Percentiles rank a stretch among this genome's conserved stretches.
Conservation (phyloP, 345 rosid species). For the Boechera retrofracta region DNA sequence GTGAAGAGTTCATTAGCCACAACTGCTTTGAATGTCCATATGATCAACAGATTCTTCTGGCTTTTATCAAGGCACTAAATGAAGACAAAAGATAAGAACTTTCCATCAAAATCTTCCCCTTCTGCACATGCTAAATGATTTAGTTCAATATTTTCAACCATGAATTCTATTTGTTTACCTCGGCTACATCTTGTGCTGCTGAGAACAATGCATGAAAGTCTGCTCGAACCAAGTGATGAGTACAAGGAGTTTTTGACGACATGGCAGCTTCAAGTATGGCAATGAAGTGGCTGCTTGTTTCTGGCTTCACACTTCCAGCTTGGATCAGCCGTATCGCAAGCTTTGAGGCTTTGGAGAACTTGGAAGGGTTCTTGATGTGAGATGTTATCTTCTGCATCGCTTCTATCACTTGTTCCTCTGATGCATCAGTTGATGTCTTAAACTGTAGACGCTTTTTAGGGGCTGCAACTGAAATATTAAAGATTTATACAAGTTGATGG, state of each 20-base stretch:
- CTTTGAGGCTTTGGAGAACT: conserved; percentile 90
- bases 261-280: conserved; percentile 87
- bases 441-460: conserved; percentile 76
- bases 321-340: conserved; percentile 85
- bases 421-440: conserved; percentile 88
- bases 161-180: conserved; percentile 50
- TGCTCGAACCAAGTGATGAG: conserved; percentile 71
- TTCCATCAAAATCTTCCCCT: conserved; percentile 25
- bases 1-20: conserved; percentile 91
- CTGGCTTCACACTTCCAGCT: conserved; percentile 91
- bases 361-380: conserved; percentile 75
- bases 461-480: conserved; percentile 38
- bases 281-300: conserved; percentile 71
- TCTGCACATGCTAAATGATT: not conserved
- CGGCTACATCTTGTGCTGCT: conserved; percentile 79
- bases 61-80: conserved; percentile 69
- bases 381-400: conserved; percentile 95
- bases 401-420: conserved; percentile 78
- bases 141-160: not conserved
- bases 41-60: conserved; percentile 71
- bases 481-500: conserved; percentile 14
- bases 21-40: conserved; percentile 81
- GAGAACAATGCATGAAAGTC: conserved; percentile 84
- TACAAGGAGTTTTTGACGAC: conserved; percentile 70
- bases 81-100: conserved; percentile 26